Evolutionary conservation across 192 early-diverging fungal species (phyloP), one percentile per base, ranked within the genome.

Genomic region (Diversispora eburnea): DNA sequence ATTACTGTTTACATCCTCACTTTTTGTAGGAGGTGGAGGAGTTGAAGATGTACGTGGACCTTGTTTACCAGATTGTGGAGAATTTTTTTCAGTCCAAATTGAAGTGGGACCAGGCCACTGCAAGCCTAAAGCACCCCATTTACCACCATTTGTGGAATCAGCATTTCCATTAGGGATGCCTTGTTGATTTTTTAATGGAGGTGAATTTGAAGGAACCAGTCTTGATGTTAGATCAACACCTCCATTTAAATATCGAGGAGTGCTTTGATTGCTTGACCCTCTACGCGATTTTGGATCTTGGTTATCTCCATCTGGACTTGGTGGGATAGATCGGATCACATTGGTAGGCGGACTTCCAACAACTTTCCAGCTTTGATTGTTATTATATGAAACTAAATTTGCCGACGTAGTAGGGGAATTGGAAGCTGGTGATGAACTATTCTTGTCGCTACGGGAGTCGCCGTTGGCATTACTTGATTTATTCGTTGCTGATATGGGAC

Each of bases 341-440:
- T 76, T 52, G 39, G 84, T 77, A 13, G 88, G 86, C 6, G 88
- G 88, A 75, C 79, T 86, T n/a, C 85, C 86, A 43, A 87, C 85
- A 51, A 78, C 76, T 67, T 85, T 89, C 88, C 88, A 89, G 77
- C 49, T 78, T 12, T 82, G 67, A 58, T 33, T 43, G 59, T 20
- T 10, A 66, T 70, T 61, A 20, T 15, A 39, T 46, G 67, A 15
- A n/a, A 65, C 65, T 8, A 13, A 19, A 61, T 56, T 67, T 17
- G 56, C 25, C 0, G 70, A 73, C 17, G 76, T 71, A 20, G 69
- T 71, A 17, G 69, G 69, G 4, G 69, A 71, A 58, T 71, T 71
- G 39, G 69, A 59, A 20, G 69, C 52, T 4, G 69, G 69, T 46
- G 69, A 71, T 17, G 69, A 55, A 59, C 69, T 71, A 45, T 71